A percentile compares a stretch with the other conserved stretches of the same genome.
Evolutionary conservation across 2,329 filamentous ascomycete species (phyloP).

Genomic region (Chalara sp.): DNA sequence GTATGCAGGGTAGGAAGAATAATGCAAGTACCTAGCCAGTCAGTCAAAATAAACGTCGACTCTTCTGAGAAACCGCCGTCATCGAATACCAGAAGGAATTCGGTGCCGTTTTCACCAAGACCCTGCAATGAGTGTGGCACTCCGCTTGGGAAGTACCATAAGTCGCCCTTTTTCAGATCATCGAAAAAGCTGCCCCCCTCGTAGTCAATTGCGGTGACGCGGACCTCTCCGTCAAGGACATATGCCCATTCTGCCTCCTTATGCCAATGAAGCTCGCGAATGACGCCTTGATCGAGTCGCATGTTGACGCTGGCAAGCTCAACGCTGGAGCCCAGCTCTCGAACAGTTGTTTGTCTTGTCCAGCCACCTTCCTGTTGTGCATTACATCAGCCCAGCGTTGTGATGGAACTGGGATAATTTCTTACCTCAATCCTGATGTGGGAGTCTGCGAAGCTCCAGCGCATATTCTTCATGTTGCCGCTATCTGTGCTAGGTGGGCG

Average conservation of each 20-base stretch:
- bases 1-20: not conserved
- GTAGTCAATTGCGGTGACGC: constrained; percentile 66
- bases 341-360: constrained; percentile 65
- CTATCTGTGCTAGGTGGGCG: constrained; percentile 67
- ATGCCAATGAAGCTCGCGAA: constrained; percentile 75
- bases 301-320: constrained; percentile 73
- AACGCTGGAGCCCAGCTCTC: constrained; percentile 55
- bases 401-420: not conserved
- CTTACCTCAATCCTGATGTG: constrained; percentile 56
- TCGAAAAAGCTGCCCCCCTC: constrained; percentile 74
- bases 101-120: constrained; percentile 57
- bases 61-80: constrained; percentile 51
- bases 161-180: constrained; percentile 67
- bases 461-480: constrained; percentile 64
- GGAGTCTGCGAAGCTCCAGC: constrained; percentile 63
- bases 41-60: constrained; percentile 66
- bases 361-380: constrained; percentile 59
- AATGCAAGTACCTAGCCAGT: constrained; percentile 48
- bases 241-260: constrained; percentile 76
- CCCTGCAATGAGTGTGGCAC: constrained; percentile 75
- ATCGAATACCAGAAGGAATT: constrained; percentile 57
- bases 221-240: constrained; percentile 61
- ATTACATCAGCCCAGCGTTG: not conserved
- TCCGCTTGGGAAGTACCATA: constrained; percentile 76
- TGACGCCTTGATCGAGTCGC: constrained; percentile 67